These are phyloP conservation scores for Calonectria pseudoreteaudii DNA, from an alignment of 2,329 filamentous ascomycete genomes.

Conservation along the genomic window DNA sequence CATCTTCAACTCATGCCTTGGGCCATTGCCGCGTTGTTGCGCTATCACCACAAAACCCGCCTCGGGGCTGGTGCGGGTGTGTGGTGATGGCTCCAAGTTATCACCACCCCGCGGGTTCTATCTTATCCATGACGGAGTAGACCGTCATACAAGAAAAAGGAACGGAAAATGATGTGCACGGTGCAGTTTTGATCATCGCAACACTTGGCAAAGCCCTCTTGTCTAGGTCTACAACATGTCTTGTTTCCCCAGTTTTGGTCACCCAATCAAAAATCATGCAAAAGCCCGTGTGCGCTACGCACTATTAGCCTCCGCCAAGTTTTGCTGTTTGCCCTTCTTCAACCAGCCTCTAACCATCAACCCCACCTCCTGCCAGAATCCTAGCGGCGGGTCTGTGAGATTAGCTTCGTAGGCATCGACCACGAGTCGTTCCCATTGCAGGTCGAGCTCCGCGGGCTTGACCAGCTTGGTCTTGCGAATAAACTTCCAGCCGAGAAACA, in stretches of 20 bases:
- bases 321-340: neutral
- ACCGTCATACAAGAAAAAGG: neutral
- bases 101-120: neutral
- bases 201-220: neutral
- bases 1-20: neutral
- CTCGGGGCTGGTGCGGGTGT: neutral
- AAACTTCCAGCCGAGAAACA: constrained; percentile 27
- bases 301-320: neutral
- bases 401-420: constrained; percentile 39
- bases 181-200: neutral
- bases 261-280: neutral
- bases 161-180: neutral
- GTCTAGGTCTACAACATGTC: neutral
- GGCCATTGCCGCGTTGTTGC: neutral
- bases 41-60: neutral
- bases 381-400: constrained; percentile 60
- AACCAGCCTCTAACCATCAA: neutral
- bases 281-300: neutral
- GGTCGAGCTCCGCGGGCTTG: constrained; percentile 19
- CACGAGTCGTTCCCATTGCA: constrained; percentile 25
- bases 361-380: constrained; percentile 66
- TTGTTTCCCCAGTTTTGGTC: neutral
- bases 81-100: neutral
- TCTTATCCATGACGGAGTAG: neutral
- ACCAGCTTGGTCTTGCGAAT: constrained; percentile 17